Base-by-base conservation (phyloP, 1,139 yeast species). In the Hemisphaericaspora xylanilytica region DNA sequence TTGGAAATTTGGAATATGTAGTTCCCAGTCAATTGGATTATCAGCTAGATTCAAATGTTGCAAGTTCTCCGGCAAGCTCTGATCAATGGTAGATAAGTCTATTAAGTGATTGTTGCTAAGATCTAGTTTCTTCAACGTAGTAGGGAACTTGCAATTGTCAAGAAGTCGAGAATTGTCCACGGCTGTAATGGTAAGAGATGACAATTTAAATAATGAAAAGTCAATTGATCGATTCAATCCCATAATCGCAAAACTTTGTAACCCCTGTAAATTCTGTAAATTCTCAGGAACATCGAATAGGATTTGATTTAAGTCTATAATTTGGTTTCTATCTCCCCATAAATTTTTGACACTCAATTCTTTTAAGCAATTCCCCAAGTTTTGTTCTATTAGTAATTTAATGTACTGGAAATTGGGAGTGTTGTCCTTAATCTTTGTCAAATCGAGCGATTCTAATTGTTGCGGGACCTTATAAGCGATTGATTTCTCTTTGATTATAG, bases 11-110 rank as follows among this genome's bases (percentile, higher is more conserved):
- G 46, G 44, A 8, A 39, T 21, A 33, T 28, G 32, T 5, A 27
- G 16, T 5, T 27, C 29, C 65, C 65, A 59, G 31, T 49, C 46
- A n/a, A 58, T 52, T 1, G 59, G 60, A 42, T 59, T 59, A 39
- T 55, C 48, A 2, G 60, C 49, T n/a, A 58, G 31, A 30, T 44
- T 45, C 20, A 59, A 39, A 15, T 39, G 39, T 14, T 36, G 38
- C 14, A 59, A 39, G 3, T 35, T 33, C 3, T 27, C 22, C 3
- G 48, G 47, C 1, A 52, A 36, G 3, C 12, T 28, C 9, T 22
- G 31, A 5, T 33, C 28, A 0, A 44, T 30, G 0, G 22, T 17
- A n/a, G 40, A 20, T 6, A 49, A 22, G 32, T 50, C 46, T 5
- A 25, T 25, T 21, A 55, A 31, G n/a, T 42, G 41, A 39, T 52